These are phyloP conservation scores for Pezicula carpinea DNA, from an alignment of 2,329 filamentous ascomycete genomes.

Conservation along the genomic window DNA sequence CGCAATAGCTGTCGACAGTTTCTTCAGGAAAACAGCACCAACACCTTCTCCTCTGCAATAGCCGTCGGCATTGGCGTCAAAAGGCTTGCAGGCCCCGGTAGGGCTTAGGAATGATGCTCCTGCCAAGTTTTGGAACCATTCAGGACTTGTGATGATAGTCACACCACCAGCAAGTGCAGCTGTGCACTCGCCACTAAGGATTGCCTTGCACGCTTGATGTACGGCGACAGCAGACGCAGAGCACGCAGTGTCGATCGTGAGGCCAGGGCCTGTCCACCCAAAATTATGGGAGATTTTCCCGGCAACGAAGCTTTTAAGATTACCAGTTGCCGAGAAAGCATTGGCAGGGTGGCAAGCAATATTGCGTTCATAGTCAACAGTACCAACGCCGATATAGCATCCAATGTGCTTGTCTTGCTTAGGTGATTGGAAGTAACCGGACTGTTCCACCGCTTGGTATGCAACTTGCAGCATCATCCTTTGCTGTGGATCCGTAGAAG, in stretches of 20 bases:
- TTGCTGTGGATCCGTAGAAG: conserved; percentile 75
- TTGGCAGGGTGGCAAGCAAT: conserved; percentile 10
- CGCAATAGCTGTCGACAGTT: conserved; percentile 48
- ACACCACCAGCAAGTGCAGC: conserved; percentile 16
- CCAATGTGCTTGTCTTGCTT: conserved; percentile 32
- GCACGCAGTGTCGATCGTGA: conserved; percentile 54
- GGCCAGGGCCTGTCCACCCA: conserved; percentile 38
- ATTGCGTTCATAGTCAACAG: conserved; percentile 16
- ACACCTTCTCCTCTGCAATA: conserved; percentile 60
- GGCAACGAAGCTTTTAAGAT: conserved; percentile 14
- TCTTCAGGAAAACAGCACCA: conserved; percentile 52
- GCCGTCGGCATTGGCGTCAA: conserved; percentile 52
- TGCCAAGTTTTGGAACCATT: conserved; percentile 3
- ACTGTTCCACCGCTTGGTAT: conserved; percentile 76
- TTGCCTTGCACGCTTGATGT: conserved; percentile 45
- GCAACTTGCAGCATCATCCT: conserved; percentile 70
- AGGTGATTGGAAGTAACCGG: conserved; percentile 32
- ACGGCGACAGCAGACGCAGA: conserved; percentile 49
- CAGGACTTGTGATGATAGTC: conserved; percentile 13
- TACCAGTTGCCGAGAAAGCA: conserved; percentile 14
- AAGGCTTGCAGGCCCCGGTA: conserved; percentile 29
- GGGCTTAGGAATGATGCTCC: conserved; percentile 8
- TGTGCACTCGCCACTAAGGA: conserved; percentile 37
- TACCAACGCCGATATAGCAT: conserved; percentile 12
- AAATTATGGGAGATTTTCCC: conserved; percentile 25